Base-by-base conservation (phyloP, 208 protist genomes). In the Wallacemonas sp. region DNA sequence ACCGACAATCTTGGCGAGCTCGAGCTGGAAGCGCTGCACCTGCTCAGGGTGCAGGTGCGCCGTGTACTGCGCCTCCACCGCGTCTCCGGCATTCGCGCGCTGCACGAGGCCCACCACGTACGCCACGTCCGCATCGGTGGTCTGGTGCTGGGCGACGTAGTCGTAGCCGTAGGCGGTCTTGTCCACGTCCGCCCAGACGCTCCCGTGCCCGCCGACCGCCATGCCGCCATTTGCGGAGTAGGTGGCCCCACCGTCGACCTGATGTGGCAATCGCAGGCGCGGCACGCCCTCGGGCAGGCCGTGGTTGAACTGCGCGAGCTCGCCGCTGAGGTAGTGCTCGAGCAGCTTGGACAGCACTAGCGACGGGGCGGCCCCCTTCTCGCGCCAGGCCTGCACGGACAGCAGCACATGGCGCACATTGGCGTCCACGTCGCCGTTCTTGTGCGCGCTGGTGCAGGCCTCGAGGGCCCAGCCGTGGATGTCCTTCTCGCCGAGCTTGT, bases 341-440 rank as follows among this genome's bases (percentile, higher is more conserved):
- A 95, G 76, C 48, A 93, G 75, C 36, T 70, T 77, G 36, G 67
- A 12, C 36, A 95, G 74, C 26, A 92, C 44, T 44, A 89, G 57
- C 18, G 90, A 93, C 11, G 90, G 90, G 31, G 79, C 54, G 3
- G 78, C 81, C n/a, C 90, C 87, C 29, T 77, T 67, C 29, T 81
- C 84, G 54, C 90, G 84, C 87, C 87, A 95, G 68, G 90, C 90
- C 52, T 92, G 71, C 25, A 95, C 54, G n/a, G 90, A 93, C 18
- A 91, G 77, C 20, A 95, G 65, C 20, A 95, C 66, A 20, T 81
- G 74, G 31, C 77, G 67, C 29, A 89, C 82, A 66, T 93, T 79
- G 16, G 65, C 76, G 32, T 80, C 79, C 0, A 73, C 57, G 31
- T 82, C 74, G 7, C 72, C 75, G 31, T 67, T 61, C 52, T 59